Evolutionary conservation across 345 rosid genomes (phyloP).

Genomic region (Aethionema arabicum): DNA sequence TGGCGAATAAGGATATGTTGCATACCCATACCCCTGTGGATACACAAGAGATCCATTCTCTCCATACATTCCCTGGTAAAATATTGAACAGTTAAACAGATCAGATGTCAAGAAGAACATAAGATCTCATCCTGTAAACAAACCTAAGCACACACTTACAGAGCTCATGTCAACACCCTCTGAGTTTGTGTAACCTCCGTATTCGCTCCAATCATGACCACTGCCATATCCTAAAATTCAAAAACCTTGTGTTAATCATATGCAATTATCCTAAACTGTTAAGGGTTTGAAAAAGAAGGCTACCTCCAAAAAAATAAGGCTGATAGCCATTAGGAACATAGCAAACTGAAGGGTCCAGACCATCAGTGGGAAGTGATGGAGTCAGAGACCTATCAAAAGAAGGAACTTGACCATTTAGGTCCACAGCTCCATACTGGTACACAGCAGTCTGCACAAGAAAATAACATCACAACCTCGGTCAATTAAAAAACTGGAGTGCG

Average conservation of each 20-base stretch:
- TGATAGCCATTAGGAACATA: slow-evolving; percentile 61
- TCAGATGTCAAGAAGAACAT: neutral
- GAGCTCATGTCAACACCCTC: slow-evolving; percentile 73
- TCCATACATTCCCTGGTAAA: slow-evolving; percentile 67
- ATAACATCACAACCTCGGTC: neutral
- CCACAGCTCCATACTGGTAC: slow-evolving; percentile 65
- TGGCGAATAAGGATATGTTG: slow-evolving; percentile 85
- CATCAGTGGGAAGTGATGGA: slow-evolving; percentile 53
- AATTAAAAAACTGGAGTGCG: slow-evolving; percentile 2
- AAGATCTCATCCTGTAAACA: neutral
- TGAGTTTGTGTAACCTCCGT: slow-evolving; percentile 46
- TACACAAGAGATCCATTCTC: slow-evolving; percentile 78
- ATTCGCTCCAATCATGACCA: slow-evolving; percentile 74
- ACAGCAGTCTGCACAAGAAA: slow-evolving; percentile 48
- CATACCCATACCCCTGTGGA: slow-evolving; percentile 67
- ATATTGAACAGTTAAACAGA: neutral
- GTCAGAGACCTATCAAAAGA: slow-evolving; percentile 59
- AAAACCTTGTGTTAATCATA: slow-evolving; percentile 20
- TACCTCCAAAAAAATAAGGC: slow-evolving; percentile 54
- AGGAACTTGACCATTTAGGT: slow-evolving; percentile 60
- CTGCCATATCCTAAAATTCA: slow-evolving; percentile 40
- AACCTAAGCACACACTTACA: slow-evolving; percentile 41
- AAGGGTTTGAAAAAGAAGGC: slow-evolving; percentile 4
- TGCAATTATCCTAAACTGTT: neutral
- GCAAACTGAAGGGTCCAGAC: slow-evolving; percentile 61